These are phyloP conservation scores for Angomonas ambiguus DNA, from an alignment of 208 protist species.

Conservation along the genomic window DNA sequence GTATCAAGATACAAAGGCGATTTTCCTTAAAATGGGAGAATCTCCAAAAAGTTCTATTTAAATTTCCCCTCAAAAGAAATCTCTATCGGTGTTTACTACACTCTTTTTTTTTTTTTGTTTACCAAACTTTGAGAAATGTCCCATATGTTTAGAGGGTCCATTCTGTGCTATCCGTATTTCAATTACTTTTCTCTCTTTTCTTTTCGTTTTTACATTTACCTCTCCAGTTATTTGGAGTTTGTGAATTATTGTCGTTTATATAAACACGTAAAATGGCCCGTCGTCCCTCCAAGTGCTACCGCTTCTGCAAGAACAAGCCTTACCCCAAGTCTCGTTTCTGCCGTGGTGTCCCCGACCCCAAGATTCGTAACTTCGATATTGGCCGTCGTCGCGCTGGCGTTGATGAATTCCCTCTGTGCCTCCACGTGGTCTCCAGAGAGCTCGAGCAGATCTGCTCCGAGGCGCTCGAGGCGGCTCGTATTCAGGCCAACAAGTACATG, in stretches of 20 bases:
- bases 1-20: constrained; percentile 41
- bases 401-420: constrained; percentile 96
- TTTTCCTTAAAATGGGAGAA: constrained; percentile 54
- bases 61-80: neutral
- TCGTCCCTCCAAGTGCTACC: constrained; percentile 72
- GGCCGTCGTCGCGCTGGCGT: constrained; percentile 95
- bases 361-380: constrained; percentile 98
- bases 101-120: constrained; percentile 10
- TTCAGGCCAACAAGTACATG: constrained; percentile 99
- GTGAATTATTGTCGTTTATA: constrained; percentile 3
- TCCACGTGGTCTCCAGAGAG: constrained; percentile 98
- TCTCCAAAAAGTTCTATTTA: constrained; percentile 13
- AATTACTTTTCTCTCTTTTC: neutral
- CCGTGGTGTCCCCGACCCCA: constrained; percentile 98
- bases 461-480: constrained; percentile 99
- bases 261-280: constrained; percentile 39
- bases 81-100: neutral
- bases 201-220: neutral
- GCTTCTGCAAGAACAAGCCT: constrained; percentile 80
- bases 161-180: too few relatives aligned
- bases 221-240: constrained; percentile 2
- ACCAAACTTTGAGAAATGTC: constrained; percentile 5
- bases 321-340: constrained; percentile 93
- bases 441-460: constrained; percentile 98
- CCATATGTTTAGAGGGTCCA: too few relatives aligned